Conservation (phyloP, 2,329 filamentous ascomycete species). For the Pseudogymnoascus sp. region DNA sequence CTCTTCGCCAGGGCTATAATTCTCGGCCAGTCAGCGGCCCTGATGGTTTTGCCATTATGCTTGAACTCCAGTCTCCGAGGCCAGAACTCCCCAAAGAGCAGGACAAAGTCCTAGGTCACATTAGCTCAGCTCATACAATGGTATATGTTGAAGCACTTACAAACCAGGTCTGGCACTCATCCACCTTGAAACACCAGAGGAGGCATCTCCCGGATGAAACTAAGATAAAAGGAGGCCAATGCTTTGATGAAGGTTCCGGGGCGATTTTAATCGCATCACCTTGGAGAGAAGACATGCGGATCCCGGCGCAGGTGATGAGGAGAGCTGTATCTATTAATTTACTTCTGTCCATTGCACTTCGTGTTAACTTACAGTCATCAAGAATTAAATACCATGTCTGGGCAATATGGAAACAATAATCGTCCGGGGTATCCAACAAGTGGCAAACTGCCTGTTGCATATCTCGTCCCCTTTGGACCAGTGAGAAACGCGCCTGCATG, state of each 20-base stretch:
- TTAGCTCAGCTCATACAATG: neutral
- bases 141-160: conserved; percentile 29
- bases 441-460: conserved; percentile 43
- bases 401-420: conserved; percentile 42
- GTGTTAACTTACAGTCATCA: conserved; percentile 35
- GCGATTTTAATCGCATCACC: conserved; percentile 31
- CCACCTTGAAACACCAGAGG: conserved; percentile 35
- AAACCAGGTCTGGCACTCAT: conserved; percentile 42
- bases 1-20: conserved; percentile 22
- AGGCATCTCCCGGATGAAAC: conserved; percentile 34
- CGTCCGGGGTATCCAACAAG: conserved; percentile 31
- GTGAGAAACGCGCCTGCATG: conserved; percentile 39
- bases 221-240: conserved; percentile 27
- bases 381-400: conserved; percentile 45
- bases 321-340: conserved; percentile 22
- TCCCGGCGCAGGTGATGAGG: conserved; percentile 39
- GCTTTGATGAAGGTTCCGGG: conserved; percentile 28
- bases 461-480: conserved; percentile 36
- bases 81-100: conserved; percentile 41
- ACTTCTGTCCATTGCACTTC: neutral
- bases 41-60: conserved; percentile 29
- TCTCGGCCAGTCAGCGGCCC: conserved; percentile 24
- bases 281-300: conserved; percentile 32
- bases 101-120: conserved; percentile 32
- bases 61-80: conserved; percentile 35